phyloP scores from a whole-genome alignment of 2,329 filamentous ascomycete species.

The Fusarium piperis region DNA sequence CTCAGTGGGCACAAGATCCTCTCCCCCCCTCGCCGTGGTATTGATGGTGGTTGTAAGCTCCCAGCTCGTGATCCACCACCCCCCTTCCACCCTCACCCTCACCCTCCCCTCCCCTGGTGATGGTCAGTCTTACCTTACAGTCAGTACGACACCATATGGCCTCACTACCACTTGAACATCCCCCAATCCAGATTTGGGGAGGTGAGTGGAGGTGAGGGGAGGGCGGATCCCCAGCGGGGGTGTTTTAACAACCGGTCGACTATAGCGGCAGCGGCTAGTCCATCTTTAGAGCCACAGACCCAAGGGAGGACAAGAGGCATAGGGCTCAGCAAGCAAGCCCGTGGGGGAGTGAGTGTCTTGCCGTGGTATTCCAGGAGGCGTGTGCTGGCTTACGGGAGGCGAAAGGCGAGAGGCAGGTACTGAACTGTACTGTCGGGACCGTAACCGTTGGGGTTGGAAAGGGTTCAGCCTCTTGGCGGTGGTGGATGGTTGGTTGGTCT shows the following conservation, averaged over 20 bases:
- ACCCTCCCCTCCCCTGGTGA: neutral
- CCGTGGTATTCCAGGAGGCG: neutral
- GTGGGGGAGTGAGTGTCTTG: neutral
- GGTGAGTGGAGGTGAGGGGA: slow-evolving; percentile 8
- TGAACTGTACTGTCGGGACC: neutral
- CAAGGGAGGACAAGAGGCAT: slow-evolving; percentile 3
- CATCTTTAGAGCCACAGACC: slow-evolving; percentile 31
- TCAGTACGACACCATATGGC: slow-evolving; percentile 4
- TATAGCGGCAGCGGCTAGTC: slow-evolving; percentile 34
- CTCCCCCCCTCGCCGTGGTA: neutral
- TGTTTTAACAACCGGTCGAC: slow-evolving; percentile 15
- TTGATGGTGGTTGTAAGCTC: slow-evolving; percentile 1
- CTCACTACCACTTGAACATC: neutral
- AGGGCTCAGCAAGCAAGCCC: neutral
- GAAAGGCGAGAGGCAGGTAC: slow-evolving; percentile 1
- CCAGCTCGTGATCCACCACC: slow-evolving; percentile 7
- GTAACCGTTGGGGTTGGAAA: neutral
- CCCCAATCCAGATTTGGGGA: slow-evolving; percentile 10
- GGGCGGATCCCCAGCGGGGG: slow-evolving; percentile 22
- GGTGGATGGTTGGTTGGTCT: neutral
- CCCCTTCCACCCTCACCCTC: neutral
- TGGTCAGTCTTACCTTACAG: slow-evolving; percentile 5
- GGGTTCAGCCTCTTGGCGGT: neutral
- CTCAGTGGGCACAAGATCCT: slow-evolving; percentile 9
- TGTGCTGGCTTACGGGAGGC: neutral